phyloP scores from a whole-genome alignment of 2,329 filamentous ascomycete genomes.

The Leptographium galeiforme region DNA sequence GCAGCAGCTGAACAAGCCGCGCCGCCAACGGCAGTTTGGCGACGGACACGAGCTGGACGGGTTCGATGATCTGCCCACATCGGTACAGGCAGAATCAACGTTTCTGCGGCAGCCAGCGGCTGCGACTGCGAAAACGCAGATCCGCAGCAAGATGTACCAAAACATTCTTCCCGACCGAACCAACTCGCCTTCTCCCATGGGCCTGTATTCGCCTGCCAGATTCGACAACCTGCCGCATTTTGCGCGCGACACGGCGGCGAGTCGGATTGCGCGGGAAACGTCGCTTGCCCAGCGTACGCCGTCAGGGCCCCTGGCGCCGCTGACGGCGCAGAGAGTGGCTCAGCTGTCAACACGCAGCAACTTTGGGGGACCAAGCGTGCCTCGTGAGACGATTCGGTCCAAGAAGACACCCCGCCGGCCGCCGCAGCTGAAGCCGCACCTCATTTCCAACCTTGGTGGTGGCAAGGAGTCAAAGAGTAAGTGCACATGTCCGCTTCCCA shows the following conservation, averaged over 20 bases:
- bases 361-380: constrained; percentile 24
- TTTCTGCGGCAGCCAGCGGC: constrained; percentile 69
- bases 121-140: constrained; percentile 50
- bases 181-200: constrained; percentile 36
- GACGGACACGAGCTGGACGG: constrained; percentile 84
- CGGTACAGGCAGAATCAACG: constrained; percentile 63
- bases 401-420: constrained; percentile 43
- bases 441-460: constrained; percentile 72
- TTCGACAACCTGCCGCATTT: constrained; percentile 45
- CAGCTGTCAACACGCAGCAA: constrained; percentile 38
- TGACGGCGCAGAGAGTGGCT: constrained; percentile 40
- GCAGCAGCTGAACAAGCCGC: constrained; percentile 62
- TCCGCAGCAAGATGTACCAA: constrained; percentile 44
- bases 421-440: constrained; percentile 60
- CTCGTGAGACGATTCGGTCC: constrained; percentile 26
- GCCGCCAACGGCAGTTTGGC: constrained; percentile 62
- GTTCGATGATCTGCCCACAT: constrained; percentile 92
- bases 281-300: constrained; percentile 46
- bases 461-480: constrained; percentile 70
- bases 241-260: constrained; percentile 51
- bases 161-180: constrained; percentile 40
- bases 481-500: constrained; percentile 13
- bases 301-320: constrained; percentile 36
- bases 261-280: constrained; percentile 50
- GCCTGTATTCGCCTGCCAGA: constrained; percentile 43